Evolutionary conservation across 345 rosid species (phyloP).

Genomic region (Eucalyptus cloeziana): DNA sequence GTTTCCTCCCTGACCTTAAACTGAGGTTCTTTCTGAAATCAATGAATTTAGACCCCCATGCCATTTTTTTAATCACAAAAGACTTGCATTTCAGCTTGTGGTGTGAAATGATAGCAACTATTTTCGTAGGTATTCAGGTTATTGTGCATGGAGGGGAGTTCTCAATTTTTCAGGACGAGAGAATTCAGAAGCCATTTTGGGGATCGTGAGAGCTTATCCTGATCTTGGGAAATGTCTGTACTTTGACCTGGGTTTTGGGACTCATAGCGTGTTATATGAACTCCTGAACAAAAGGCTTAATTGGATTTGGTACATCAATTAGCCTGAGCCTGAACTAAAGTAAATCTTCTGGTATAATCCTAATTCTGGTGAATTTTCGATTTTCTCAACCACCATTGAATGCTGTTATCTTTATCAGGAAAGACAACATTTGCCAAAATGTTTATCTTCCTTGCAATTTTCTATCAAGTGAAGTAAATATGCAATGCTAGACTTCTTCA

Average conservation of each 20-base stretch:
- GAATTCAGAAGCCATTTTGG: slow-evolving; percentile 22
- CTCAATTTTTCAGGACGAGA: slow-evolving; percentile 46
- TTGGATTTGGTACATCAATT: slow-evolving; percentile 76
- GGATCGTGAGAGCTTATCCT: slow-evolving; percentile 37
- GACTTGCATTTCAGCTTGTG: background rate
- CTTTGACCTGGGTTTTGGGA: slow-evolving; percentile 29
- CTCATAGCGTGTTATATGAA: slow-evolving; percentile 52
- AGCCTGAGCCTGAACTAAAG: slow-evolving; percentile 53
- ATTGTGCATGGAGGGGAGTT: slow-evolving; percentile 80
- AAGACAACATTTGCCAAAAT: background rate
- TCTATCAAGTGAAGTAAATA: background rate
- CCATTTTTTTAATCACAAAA: background rate
- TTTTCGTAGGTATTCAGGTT: slow-evolving; percentile 59
- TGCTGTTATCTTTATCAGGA: background rate
- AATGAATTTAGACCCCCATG: background rate
- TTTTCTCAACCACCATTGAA: background rate
- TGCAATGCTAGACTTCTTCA: background rate
- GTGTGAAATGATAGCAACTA: background rate
- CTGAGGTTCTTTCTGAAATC: slow-evolving; percentile 33
- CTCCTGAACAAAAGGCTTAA: slow-evolving; percentile 45
- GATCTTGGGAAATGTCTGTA: slow-evolving; percentile 65
- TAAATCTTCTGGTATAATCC: background rate
- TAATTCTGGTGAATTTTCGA: background rate
- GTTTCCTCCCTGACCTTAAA: slow-evolving; percentile 43
- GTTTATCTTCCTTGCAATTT: background rate